Base-by-base conservation (phyloP, 352 stramenopile species). In the Globisporangium rhizosaccharum region DNA sequence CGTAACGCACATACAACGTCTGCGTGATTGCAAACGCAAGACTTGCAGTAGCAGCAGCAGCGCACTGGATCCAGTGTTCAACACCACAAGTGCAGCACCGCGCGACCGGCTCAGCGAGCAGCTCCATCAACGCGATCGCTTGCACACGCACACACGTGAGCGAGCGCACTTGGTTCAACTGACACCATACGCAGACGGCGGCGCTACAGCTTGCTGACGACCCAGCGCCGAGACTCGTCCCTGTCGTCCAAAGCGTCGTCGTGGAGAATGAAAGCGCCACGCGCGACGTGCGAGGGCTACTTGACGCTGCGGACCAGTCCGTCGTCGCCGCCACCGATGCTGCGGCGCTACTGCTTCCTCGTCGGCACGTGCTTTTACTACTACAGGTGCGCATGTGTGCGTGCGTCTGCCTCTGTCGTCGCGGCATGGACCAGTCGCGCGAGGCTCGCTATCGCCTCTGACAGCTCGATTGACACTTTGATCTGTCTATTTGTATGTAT, bases 321-420 rank as follows among this genome's bases (percentile, higher is more conserved):
- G 63, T 92, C 84, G 65, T 92, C 85, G 10, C 85, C 85, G 30
- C 85, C 85, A 63, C 85, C 85, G 33, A 94, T 94, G 85, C 65
- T 92, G 55, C 81, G 85, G 26, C 82, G 81, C 57, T 96, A 94
- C 58, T 94, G 86, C 75, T 90, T 96, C 63, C 76, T 96, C 47
- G 77, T 96, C 33, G 86, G 84, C 60, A 96, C 86, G 26, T 89
- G 76, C 51, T 93, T 96, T 55, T 86, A 88, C 51, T 96, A 94
- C 61, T 96, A 92, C 66, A 93, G 56, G 64, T 71, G 42, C 44
- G 11, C 42, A 36, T 14, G 8, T 14, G 64, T 71, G 42, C 44
- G 11, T 48, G 30, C 17, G 8, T 14, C 17, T 49, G 10, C 42
- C 3, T 25, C 3, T 45, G 25, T 25, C 33, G 37, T 64, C 33